phyloP scores from a whole-genome alignment of 306 rosid species.

The Alnus rubra region DNA sequence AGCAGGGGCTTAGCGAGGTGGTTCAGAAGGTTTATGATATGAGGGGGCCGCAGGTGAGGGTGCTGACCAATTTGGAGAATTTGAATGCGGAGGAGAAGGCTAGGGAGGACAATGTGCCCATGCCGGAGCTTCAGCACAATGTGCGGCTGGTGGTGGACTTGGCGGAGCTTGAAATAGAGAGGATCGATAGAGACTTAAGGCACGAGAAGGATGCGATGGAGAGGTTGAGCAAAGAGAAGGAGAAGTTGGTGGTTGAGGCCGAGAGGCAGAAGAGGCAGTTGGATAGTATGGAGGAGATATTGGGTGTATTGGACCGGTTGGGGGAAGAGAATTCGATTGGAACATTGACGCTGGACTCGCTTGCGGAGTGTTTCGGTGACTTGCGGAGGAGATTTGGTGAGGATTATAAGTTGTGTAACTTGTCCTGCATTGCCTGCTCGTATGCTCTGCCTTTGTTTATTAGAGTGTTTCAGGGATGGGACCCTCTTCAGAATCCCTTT shows the following conservation, averaged over 20 bases:
- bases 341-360: slow-evolving; percentile 68
- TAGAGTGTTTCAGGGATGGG: slow-evolving; percentile 88
- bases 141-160: slow-evolving; percentile 49
- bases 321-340: slow-evolving; percentile 62
- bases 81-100: slow-evolving; percentile 55
- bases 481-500: slow-evolving; percentile 76
- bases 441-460: slow-evolving; percentile 78
- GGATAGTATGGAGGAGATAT: slow-evolving; percentile 59
- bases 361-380: slow-evolving; percentile 59
- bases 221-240: slow-evolving; percentile 75
- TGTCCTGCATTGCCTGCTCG: slow-evolving; percentile 84
- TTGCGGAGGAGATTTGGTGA: slow-evolving; percentile 55
- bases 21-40: slow-evolving; percentile 39
- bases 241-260: slow-evolving; percentile 58
- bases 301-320: slow-evolving; percentile 48
- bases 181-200: slow-evolving; percentile 51
- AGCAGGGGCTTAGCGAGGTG: background rate
- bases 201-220: slow-evolving; percentile 4
- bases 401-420: slow-evolving; percentile 75
- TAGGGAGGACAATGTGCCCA: slow-evolving; percentile 44
- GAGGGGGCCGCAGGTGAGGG: slow-evolving; percentile 62
- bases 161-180: slow-evolving; percentile 53
- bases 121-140: slow-evolving; percentile 61
- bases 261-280: slow-evolving; percentile 68
- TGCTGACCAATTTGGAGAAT: slow-evolving; percentile 54